Evolutionary conservation across 306 rosid genomes (phyloP).

Genomic region (Albizia julibrissin): DNA sequence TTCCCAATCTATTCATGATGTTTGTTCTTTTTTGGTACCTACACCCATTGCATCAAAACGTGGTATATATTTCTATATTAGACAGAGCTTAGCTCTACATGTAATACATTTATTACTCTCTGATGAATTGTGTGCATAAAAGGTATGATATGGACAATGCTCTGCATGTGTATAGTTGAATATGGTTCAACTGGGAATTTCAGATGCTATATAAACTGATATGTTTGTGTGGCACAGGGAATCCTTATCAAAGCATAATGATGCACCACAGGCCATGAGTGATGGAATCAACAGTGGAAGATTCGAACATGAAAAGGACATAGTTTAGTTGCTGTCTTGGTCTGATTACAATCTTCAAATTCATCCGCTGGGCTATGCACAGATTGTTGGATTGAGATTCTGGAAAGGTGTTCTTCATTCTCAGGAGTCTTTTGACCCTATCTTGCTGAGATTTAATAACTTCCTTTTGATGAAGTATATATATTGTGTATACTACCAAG

Average conservation of each 20-base stretch:
- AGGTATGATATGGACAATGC: background rate
- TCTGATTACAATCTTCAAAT: conserved; percentile 32
- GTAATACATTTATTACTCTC: background rate
- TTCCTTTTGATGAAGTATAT: conserved; percentile 13
- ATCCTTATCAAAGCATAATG: conserved; percentile 19
- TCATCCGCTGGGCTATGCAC: conserved; percentile 25
- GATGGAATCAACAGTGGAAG: conserved; percentile 21
- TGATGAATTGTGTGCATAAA: background rate
- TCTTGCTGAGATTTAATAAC: conserved; percentile 28
- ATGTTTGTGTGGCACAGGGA: conserved; percentile 36
- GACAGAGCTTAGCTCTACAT: background rate
- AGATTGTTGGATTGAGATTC: conserved; percentile 19
- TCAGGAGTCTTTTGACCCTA: conserved; percentile 19
- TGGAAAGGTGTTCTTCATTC: conserved; percentile 1
- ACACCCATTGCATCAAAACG: background rate
- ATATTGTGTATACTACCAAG: conserved; percentile 28
- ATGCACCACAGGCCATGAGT: background rate
- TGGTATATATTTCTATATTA: background rate
- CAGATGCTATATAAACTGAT: conserved; percentile 19
- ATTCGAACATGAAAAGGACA: conserved; percentile 23
- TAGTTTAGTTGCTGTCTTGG: conserved; percentile 23
- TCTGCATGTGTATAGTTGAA: background rate
- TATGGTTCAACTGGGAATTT: background rate
- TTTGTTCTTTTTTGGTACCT: background rate
- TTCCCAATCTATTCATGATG: background rate